Conservation (phyloP, 192 early-diverging fungal genomes). For the Backusella tarrabulga region DNA sequence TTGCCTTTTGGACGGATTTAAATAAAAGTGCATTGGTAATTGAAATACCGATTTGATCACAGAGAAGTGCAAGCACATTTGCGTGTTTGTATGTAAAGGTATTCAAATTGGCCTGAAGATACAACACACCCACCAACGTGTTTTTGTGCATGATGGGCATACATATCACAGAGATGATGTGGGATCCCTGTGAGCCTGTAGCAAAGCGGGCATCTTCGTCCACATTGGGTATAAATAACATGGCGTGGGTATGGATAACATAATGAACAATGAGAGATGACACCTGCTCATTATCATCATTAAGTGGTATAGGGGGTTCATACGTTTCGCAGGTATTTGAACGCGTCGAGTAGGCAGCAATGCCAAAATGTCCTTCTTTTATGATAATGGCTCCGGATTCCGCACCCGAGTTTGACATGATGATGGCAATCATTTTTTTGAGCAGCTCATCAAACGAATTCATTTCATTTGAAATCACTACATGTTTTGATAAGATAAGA, state of each 20-base stretch:
- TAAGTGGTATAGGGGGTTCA: constrained; percentile 19
- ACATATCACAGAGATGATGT: constrained; percentile 39
- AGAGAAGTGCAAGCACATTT: constrained; percentile 42
- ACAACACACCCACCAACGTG: constrained; percentile 40
- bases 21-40: constrained; percentile 47
- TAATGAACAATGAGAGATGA: constrained; percentile 22
- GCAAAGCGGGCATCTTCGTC: constrained; percentile 28
- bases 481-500: not conserved
- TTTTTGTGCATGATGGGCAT: constrained; percentile 45
- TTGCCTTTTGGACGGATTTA: constrained; percentile 37
- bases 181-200: not conserved
- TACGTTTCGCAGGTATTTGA: constrained; percentile 3
- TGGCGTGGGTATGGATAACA: constrained; percentile 16
- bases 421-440: constrained; percentile 29
- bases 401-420: constrained; percentile 28
- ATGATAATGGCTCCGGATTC: constrained; percentile 25
- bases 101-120: constrained; percentile 35
- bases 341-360: constrained; percentile 15
- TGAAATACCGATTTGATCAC: constrained; percentile 47
- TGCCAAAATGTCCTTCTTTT: constrained; percentile 20
- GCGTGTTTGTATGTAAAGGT: constrained; percentile 24
- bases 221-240: constrained; percentile 30
- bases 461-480: constrained; percentile 36
- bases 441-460: constrained; percentile 30
- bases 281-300: constrained; percentile 12